A percentile compares a stretch with the other conserved stretches of the same genome.
Evolutionary conservation across 192 early-diverging fungal genomes (phyloP).

Genomic region (Allomyces arbusculus): DNA sequence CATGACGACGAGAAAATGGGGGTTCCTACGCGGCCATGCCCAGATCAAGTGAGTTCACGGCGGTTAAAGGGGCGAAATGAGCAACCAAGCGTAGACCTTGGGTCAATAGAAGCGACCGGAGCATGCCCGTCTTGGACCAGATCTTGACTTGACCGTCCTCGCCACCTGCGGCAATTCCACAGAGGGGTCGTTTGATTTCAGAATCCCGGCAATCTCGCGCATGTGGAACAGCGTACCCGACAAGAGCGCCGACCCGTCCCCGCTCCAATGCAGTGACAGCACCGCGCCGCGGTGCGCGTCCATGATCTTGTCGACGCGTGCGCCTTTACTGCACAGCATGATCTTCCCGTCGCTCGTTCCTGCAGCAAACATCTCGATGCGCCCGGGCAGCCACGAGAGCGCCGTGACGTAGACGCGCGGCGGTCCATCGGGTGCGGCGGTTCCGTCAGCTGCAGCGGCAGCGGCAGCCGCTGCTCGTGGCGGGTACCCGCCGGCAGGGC

Average conservation of each 20-base stretch:
- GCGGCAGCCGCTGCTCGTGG: constrained; percentile 1
- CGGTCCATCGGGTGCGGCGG: background rate
- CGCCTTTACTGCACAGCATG: constrained; percentile 26
- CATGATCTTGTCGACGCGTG: constrained; percentile 29
- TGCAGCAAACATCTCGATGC: background rate
- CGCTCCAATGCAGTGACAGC: constrained; percentile 26
- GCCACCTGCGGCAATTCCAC: constrained; percentile 12
- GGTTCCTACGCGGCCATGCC: constrained; percentile 9
- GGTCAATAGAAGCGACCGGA: constrained; percentile 23
- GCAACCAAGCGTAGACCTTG: constrained; percentile 5
- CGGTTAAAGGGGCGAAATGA: background rate
- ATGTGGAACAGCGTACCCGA: no score
- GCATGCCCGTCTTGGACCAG: constrained; percentile 38
- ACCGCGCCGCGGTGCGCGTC: constrained; percentile 35
- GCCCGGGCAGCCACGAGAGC: background rate
- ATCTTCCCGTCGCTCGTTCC: constrained; percentile 17
- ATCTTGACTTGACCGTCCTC: constrained; percentile 36
- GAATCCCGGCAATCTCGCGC: no score
- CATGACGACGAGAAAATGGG: constrained; percentile 29
- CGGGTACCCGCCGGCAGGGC: no score
- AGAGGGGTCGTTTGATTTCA: no score
- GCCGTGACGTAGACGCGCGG: constrained; percentile 3
- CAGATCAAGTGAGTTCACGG: no score
- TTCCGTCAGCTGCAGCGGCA: constrained; percentile 1
- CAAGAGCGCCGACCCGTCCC: constrained; percentile 25